These are phyloP conservation scores for Fusarium duplospermum DNA, from an alignment of 2,329 filamentous ascomycete species.

Conservation along the genomic window DNA sequence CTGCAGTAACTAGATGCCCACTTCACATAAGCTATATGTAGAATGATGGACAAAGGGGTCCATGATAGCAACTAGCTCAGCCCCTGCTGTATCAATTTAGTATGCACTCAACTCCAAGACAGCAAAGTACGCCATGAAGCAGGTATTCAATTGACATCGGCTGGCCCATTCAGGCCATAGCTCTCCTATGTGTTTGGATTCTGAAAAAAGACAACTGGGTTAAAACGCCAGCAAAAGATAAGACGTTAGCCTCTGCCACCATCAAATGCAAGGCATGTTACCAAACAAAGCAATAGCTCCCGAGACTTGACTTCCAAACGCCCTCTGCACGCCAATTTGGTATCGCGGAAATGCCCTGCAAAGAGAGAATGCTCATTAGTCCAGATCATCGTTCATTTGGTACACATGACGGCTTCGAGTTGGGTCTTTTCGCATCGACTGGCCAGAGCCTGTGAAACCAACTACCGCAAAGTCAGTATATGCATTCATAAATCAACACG, in stretches of 20 bases:
- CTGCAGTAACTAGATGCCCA: constrained; percentile 9
- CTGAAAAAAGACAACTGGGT: constrained; percentile 34
- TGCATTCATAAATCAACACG: background rate
- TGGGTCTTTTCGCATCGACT: constrained; percentile 93
- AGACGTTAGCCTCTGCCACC: constrained; percentile 58
- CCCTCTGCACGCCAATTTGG: constrained; percentile 35
- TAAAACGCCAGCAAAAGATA: constrained; percentile 40
- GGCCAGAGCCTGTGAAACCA: constrained; percentile 94
- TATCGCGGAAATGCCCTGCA: constrained; percentile 40
- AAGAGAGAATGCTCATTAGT: constrained; percentile 59
- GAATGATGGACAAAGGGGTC: background rate
- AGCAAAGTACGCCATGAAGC: constrained; percentile 13
- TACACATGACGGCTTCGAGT: constrained; percentile 87
- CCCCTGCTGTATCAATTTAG: constrained; percentile 36
- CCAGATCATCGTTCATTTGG: constrained; percentile 79
- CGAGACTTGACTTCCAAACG: constrained; percentile 41
- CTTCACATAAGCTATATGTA: constrained; percentile 9
- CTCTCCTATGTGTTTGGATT: constrained; percentile 40
- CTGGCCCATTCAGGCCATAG: constrained; percentile 14
- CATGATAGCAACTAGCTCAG: background rate
- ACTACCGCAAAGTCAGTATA: constrained; percentile 66
- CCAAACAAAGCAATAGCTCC: constrained; percentile 48
- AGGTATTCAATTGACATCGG: constrained; percentile 39
- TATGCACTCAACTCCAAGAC: constrained; percentile 21
- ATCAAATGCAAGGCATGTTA: constrained; percentile 50